Conservation (phyloP, 2,329 filamentous ascomycete genomes). For the Atkinsonella texensis region DNA sequence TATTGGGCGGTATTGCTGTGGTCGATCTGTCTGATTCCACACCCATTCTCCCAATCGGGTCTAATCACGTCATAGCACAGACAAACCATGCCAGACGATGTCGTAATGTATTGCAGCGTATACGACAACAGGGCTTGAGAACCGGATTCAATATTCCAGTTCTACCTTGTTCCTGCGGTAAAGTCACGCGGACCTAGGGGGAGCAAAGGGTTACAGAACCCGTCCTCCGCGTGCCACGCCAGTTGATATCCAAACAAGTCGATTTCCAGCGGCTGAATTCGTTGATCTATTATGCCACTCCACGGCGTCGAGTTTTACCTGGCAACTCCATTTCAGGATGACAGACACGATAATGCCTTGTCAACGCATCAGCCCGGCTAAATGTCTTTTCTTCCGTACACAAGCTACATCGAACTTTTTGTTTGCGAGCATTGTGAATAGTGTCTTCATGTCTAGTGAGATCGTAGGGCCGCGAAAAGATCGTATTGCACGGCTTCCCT, state of each 20-base stretch:
- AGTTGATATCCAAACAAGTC: too few species aligned
- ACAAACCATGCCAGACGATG: constrained; percentile 1
- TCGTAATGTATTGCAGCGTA: not conserved
- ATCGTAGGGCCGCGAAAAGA: constrained; percentile 94
- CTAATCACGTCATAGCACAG: constrained; percentile 3
- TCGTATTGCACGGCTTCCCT: constrained; percentile 83
- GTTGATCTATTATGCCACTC: not conserved
- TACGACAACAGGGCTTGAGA: not conserved
- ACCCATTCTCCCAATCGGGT: constrained; percentile 1
- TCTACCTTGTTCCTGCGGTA: too few species aligned
- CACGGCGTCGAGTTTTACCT: constrained; percentile 41
- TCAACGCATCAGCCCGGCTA: constrained; percentile 86
- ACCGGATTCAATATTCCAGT: too few species aligned
- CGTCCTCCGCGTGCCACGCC: too few species aligned
- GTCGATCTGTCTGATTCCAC: constrained; percentile 3
- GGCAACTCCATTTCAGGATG: constrained; percentile 79
- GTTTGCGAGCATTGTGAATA: constrained; percentile 88
- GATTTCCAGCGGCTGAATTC: too few species aligned
- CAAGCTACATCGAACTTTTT: constrained; percentile 84
- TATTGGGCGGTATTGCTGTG: not conserved
- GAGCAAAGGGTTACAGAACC: too few species aligned
- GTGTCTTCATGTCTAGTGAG: constrained; percentile 94
- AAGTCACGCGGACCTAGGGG: too few species aligned
- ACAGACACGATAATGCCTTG: constrained; percentile 86
- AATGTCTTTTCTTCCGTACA: constrained; percentile 97